Conservation (phyloP, 768 basidiomycete species). For the Panus rudis region DNA sequence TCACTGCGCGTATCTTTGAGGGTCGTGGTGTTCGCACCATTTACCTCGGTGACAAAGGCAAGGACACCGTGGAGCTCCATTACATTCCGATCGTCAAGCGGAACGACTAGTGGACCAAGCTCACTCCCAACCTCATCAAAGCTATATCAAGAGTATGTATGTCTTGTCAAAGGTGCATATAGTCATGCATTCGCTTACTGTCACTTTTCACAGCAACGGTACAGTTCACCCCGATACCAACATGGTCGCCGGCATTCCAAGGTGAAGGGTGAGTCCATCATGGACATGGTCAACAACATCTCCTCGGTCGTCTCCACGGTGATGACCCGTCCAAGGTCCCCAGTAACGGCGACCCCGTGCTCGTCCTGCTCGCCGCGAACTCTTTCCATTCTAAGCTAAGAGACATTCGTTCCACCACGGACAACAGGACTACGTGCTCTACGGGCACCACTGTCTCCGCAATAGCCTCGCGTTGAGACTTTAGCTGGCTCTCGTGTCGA, state of each 20-base stretch:
- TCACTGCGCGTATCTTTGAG: slow-evolving; percentile 84
- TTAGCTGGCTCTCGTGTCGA: slow-evolving; percentile 70
- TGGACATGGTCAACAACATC: slow-evolving; percentile 84
- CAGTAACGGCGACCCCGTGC: slow-evolving; percentile 70
- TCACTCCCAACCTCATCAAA: slow-evolving; percentile 71
- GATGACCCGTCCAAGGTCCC: slow-evolving; percentile 73
- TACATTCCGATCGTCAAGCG: slow-evolving; percentile 52
- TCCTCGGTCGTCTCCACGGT: slow-evolving; percentile 69
- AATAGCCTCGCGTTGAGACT: slow-evolving; percentile 61
- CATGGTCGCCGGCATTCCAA: slow-evolving; percentile 96
- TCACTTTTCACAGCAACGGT: slow-evolving; percentile 59
- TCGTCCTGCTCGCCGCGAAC: slow-evolving; percentile 27
- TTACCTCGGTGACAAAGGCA: slow-evolving; percentile 80
- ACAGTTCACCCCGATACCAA: slow-evolving; percentile 89
- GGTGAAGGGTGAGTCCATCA: slow-evolving; percentile 87
- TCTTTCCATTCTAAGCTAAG: slow-evolving; percentile 31
- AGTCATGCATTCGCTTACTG: background rate
- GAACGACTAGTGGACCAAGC: slow-evolving; percentile 88
- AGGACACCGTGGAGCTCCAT: slow-evolving; percentile 82
- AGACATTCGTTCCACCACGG: slow-evolving; percentile 34
- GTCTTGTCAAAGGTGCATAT: slow-evolving; percentile 12
- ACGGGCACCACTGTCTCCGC: slow-evolving; percentile 49
- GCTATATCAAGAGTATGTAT: slow-evolving; percentile 84
- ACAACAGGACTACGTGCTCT: slow-evolving; percentile 39
- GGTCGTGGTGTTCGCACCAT: slow-evolving; percentile 89